Conservation (phyloP, 306 rosid species). For the Parietaria judaica region DNA sequence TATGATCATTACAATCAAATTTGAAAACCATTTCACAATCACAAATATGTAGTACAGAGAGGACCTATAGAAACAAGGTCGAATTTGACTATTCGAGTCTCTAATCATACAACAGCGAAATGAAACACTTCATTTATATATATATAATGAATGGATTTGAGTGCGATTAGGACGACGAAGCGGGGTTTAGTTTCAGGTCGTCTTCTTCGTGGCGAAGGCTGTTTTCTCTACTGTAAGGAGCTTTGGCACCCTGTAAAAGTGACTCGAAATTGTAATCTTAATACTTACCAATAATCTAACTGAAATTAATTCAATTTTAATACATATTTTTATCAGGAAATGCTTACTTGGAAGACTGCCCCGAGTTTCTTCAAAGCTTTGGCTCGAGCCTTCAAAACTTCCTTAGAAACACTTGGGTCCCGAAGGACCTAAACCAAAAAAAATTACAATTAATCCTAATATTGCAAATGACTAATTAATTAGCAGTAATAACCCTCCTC, state of each 20-base stretch:
- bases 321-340: not conserved
- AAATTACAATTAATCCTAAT: not conserved
- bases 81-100: no score
- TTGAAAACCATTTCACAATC: no score
- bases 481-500: no score
- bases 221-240: slow-evolving; percentile 59
- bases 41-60: no score
- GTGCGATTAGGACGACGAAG: slow-evolving; percentile 41
- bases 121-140: no score
- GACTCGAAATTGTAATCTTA: slow-evolving; percentile 6
- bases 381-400: slow-evolving; percentile 59
- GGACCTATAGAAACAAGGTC: no score
- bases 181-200: slow-evolving; percentile 1
- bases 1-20: not conserved
- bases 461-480: not conserved
- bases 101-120: no score
- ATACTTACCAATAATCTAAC: not conserved
- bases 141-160: no score
- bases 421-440: slow-evolving; percentile 55
- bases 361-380: slow-evolving; percentile 64
- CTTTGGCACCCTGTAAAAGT: slow-evolving; percentile 71
- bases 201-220: slow-evolving; percentile 86
- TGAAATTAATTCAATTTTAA: not conserved
- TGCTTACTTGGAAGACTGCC: slow-evolving; percentile 75
- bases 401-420: slow-evolving; percentile 67